Evolutionary conservation across 1,284 basidiomycete genomes (phyloP), one percentile per base, ranked within the genome.

Genomic region (Mycena sp.): DNA sequence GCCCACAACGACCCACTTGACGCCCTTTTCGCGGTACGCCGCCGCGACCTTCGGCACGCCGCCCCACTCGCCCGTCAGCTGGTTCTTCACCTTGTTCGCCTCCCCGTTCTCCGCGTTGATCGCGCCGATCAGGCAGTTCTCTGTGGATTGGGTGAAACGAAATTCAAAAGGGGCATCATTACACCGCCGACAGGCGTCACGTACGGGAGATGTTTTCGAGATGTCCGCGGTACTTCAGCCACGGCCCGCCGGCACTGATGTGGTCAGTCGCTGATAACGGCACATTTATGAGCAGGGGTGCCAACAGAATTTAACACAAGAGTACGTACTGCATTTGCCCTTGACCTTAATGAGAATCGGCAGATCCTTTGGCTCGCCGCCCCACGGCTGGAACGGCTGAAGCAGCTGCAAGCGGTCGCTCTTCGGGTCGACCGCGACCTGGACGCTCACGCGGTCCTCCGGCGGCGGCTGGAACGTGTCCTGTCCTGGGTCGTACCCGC

Each of bases 211-310:
- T 99, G 88, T 99, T 99, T 80, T 98, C 88, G 74, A 99, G 90
- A 81, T 99, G 97, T 70, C 97, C 97, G 85, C 97, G 94, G 87
- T 96, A 99, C 84, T 98, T 98, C 82, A 99, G 88, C 97, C 97
- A 99, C 46, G 97, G 97, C 63, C 97, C 97, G 85, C 96, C 97
- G 77, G 95, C 95, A 67, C 91, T 94, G 78, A 98, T 94, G 77
- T 94, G 91, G 76, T 95, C 92, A 68, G 92, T 93, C 40, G 92
- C 86, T 88, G 64, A 4, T 67, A 3, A 21, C 48, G 28, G 28
- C 28, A 12, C 50, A 55, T 46, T n/a, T 38, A 30, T 59, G 38
- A 64, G 52, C 12, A 40, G n/a, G 28, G 17, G 19, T n/a, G n/a
- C n/a, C n/a, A n/a, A n/a, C n/a, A n/a, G n/a, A 9, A 12, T 30